A percentile compares a stretch with the other conserved stretches of the same genome.
phyloP scores from a whole-genome alignment of 495 filamentous ascomycete genomes.

The Xylaria scruposa region DNA sequence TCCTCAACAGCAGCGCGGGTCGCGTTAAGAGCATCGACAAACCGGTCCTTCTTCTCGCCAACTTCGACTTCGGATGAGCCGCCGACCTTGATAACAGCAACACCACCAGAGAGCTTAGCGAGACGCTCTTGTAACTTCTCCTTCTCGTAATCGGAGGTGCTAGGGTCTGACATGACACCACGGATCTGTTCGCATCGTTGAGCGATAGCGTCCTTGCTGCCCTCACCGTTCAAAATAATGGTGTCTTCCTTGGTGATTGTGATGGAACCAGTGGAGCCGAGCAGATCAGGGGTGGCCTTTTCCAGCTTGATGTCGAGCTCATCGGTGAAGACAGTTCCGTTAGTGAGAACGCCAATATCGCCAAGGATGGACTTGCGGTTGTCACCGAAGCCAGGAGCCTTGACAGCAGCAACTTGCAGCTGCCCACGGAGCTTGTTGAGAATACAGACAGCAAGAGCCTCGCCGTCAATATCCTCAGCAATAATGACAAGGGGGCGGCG shows the following conservation, averaged over 20 bases:
- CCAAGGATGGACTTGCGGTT: constrained; percentile 99
- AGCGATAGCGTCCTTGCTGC: constrained; percentile 89
- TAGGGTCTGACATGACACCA: constrained; percentile 90
- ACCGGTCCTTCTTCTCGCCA: constrained; percentile 99
- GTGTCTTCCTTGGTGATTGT: constrained; percentile 99
- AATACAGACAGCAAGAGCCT: constrained; percentile 97
- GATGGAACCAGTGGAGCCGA: constrained; percentile 96
- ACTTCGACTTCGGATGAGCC: constrained; percentile 98
- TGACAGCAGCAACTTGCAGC: constrained; percentile 97
- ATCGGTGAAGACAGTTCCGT: constrained; percentile 95
- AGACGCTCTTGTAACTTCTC: constrained; percentile 99
- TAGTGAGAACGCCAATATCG: constrained; percentile 93
- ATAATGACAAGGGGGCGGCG: constrained; percentile 98
- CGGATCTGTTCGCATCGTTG: constrained; percentile 99
- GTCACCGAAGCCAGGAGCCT: constrained; percentile 99
- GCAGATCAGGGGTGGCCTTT: constrained; percentile 93
- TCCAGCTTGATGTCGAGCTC: constrained; percentile 99
- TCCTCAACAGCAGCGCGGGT: constrained; percentile 98
- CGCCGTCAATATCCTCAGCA: constrained; percentile 98
- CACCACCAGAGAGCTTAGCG: constrained; percentile 98
- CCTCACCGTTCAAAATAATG: constrained; percentile 97
- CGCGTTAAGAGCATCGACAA: constrained; percentile 97
- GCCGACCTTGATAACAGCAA: constrained; percentile 99
- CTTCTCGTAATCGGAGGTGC: constrained; percentile 98
- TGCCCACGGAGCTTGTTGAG: constrained; percentile 99